phyloP scores from a whole-genome alignment of 163 green algal species.

The Chlorella variabilis region DNA sequence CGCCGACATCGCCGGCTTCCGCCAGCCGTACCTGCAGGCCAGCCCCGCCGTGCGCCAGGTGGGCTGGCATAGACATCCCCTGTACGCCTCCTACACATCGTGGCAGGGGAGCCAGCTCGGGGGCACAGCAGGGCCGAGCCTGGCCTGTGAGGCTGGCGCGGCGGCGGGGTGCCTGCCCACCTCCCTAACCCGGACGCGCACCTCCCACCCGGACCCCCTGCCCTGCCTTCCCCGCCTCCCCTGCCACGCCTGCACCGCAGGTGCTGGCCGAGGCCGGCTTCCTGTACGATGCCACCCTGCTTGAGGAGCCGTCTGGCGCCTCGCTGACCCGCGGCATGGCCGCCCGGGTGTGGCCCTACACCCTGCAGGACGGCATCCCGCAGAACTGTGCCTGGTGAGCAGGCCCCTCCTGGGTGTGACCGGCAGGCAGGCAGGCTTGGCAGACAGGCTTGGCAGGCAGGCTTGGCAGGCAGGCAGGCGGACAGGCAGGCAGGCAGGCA shows the following conservation, averaged over 20 bases:
- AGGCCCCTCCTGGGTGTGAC: too few relatives aligned
- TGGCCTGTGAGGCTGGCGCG: too few relatives aligned
- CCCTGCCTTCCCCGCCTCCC: too few relatives aligned
- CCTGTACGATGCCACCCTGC: slow-evolving; percentile 46
- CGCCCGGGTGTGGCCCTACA: slow-evolving; percentile 46
- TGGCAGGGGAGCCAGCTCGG: not conserved
- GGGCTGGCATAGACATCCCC: not conserved
- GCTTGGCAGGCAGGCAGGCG: too few relatives aligned
- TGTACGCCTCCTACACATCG: not conserved
- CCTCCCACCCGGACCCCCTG: not conserved
- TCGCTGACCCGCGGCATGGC: not conserved
- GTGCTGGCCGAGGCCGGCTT: slow-evolving; percentile 25
- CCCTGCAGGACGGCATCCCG: slow-evolving; percentile 43
- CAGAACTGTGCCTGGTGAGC: slow-evolving; percentile 6
- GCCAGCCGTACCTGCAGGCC: slow-evolving; percentile 21
- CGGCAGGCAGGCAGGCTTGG: too few relatives aligned
- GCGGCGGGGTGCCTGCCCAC: too few relatives aligned
- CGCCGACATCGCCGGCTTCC: slow-evolving; percentile 27
- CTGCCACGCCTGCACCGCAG: not conserved
- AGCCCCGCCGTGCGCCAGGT: slow-evolving; percentile 31
- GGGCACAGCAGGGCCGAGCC: too few relatives aligned
- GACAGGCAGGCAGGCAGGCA: too few relatives aligned
- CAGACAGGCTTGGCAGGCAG: too few relatives aligned
- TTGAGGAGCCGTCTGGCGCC: slow-evolving; percentile 9
- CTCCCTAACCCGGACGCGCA: not conserved